Evolutionary conservation across 2,329 filamentous ascomycete species (phyloP).

Genomic region (Falciphora oryzae): DNA sequence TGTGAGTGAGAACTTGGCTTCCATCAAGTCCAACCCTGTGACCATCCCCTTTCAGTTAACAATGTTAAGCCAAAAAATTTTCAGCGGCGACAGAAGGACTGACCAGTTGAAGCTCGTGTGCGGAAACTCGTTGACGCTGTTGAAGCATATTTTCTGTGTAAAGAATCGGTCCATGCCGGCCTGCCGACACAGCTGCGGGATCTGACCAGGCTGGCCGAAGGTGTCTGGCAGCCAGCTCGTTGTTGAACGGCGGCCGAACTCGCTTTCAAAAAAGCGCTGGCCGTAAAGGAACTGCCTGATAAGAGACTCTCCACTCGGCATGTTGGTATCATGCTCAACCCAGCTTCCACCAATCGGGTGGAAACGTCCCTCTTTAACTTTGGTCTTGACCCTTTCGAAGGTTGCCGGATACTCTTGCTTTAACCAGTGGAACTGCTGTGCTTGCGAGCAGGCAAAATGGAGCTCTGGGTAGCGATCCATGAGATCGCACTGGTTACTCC

Average conservation of each 20-base stretch:
- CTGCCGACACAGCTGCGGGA: conserved; percentile 60
- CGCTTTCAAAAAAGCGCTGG: conserved; percentile 61
- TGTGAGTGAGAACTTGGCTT: conserved; percentile 64
- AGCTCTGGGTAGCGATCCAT: conserved; percentile 64
- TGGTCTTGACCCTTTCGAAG: conserved; percentile 60
- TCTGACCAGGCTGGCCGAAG: conserved; percentile 62
- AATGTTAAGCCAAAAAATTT: background rate
- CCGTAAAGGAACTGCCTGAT: conserved; percentile 63
- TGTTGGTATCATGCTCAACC: conserved; percentile 66
- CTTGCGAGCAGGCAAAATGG: conserved; percentile 58
- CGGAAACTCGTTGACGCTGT: conserved; percentile 68
- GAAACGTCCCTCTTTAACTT: conserved; percentile 61
- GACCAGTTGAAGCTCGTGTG: conserved; percentile 66
- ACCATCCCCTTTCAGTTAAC: background rate
- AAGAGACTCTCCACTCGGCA: conserved; percentile 62
- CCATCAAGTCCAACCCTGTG: conserved; percentile 53
- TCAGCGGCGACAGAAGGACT: background rate
- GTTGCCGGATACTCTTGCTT: conserved; percentile 58
- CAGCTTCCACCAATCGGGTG: conserved; percentile 64
- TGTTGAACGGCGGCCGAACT: conserved; percentile 56
- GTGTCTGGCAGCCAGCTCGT: conserved; percentile 68
- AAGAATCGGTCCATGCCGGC: conserved; percentile 64
- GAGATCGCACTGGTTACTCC: conserved; percentile 63
- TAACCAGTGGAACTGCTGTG: conserved; percentile 53
- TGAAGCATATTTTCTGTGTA: conserved; percentile 67